Conservation (phyloP, 306 rosid genomes). For the Carpinus viminea region DNA sequence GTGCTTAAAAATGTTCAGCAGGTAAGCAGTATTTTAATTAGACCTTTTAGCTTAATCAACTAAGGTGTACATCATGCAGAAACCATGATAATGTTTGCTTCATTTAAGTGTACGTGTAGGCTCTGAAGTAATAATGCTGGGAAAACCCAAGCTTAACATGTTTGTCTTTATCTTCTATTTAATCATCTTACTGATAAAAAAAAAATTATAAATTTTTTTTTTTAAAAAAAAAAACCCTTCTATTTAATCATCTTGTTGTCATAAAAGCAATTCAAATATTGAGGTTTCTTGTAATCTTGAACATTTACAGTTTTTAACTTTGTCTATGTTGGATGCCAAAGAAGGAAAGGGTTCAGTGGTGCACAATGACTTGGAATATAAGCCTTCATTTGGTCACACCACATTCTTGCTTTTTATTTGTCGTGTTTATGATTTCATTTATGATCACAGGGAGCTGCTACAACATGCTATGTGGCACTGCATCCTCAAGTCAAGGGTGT, state of each 20-base stretch:
- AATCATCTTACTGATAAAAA: too few relatives aligned
- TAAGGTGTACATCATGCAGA: background rate
- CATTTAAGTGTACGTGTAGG: background rate
- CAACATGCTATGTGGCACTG: slow-evolving; percentile 80
- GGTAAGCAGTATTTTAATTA: slow-evolving; percentile 40
- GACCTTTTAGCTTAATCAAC: slow-evolving; percentile 1
- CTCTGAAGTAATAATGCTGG: background rate
- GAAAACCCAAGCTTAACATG: too few relatives aligned
- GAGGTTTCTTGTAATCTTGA: background rate
- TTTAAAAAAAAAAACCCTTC: too few relatives aligned
- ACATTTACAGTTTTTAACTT: background rate
- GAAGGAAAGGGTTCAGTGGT: background rate
- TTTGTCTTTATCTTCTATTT: background rate
- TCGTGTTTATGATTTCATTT: slow-evolving; percentile 17
- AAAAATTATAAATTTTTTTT: too few relatives aligned
- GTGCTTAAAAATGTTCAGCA: slow-evolving; percentile 64
- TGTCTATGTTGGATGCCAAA: background rate
- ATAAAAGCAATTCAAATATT: background rate
- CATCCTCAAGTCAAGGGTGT: slow-evolving; percentile 65
- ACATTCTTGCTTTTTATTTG: background rate
- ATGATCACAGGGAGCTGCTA: slow-evolving; percentile 75
- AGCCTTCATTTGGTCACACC: background rate
- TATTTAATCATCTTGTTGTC: background rate
- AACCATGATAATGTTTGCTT: background rate
- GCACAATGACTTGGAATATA: background rate